Evolutionary conservation across 257 asterid genomes (phyloP).

Genomic region (Rauvolfia tetraphylla): DNA sequence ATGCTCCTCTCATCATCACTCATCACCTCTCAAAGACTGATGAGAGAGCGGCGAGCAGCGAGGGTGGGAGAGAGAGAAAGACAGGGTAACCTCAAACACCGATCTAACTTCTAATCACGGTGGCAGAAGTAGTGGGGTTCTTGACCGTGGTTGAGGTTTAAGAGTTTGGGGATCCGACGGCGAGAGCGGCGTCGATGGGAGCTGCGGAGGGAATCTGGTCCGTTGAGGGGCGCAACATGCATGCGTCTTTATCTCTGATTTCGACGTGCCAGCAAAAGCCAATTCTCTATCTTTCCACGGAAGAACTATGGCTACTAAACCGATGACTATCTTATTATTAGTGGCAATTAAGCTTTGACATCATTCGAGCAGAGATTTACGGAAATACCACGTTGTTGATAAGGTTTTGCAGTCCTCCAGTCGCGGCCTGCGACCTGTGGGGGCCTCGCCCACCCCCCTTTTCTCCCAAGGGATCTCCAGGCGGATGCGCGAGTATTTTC

Average conservation of each 20-base stretch:
- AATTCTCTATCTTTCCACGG: not conserved
- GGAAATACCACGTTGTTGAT: constrained; percentile 6
- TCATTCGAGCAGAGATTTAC: not conserved
- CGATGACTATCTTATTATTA: no score
- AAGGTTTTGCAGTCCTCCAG: not conserved
- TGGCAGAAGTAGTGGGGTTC: not conserved
- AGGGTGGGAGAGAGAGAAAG: no score
- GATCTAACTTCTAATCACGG: no score
- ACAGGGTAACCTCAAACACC: no score
- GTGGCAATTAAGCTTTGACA: not conserved
- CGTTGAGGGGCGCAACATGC: constrained; percentile 34
- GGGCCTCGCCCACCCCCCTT: not conserved
- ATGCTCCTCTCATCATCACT: not conserved
- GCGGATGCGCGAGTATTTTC: not conserved
- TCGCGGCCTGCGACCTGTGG: not conserved
- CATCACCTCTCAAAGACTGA: constrained; percentile 3
- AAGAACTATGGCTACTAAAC: no score
- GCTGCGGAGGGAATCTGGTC: constrained; percentile 21
- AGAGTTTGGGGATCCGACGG: constrained; percentile 7
- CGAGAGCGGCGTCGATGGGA: constrained; percentile 3
- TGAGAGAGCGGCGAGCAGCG: not conserved
- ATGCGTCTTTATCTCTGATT: constrained; percentile 36
- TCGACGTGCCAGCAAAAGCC: not conserved
- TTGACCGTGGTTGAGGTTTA: not conserved
- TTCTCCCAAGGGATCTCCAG: not conserved